Evolutionary conservation across 179 eudicot genomes (phyloP).

Genomic region (Camellia oleifera): DNA sequence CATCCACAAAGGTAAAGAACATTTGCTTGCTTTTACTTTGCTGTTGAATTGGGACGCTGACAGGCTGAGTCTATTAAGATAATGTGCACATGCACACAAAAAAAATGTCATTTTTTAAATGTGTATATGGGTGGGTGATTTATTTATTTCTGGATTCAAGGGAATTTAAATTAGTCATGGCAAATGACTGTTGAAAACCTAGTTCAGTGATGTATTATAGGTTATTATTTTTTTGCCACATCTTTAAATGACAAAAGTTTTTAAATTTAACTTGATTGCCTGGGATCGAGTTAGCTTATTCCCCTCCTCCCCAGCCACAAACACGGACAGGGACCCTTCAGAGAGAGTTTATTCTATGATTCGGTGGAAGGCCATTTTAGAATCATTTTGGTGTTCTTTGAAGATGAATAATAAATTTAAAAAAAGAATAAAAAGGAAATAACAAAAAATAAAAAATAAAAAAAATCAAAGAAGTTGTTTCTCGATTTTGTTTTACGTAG

Average conservation of each 20-base stretch:
- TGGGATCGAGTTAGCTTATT: background rate
- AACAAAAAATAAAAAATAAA: background rate
- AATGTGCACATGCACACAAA: background rate
- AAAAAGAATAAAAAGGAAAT: background rate
- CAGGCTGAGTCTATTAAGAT: background rate
- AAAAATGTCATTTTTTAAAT: background rate
- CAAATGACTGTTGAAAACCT: background rate
- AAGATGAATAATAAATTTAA: background rate
- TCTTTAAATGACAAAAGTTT: background rate
- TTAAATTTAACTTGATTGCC: background rate
- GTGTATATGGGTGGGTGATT: background rate
- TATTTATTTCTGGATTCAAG: background rate
- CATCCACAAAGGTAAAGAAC: conserved; percentile 42
- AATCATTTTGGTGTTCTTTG: background rate
- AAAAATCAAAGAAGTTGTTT: background rate
- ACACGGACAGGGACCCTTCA: background rate
- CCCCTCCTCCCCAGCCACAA: background rate
- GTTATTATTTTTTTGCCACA: background rate
- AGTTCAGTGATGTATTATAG: background rate
- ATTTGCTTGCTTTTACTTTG: background rate
- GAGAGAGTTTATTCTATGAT: background rate
- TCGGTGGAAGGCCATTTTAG: background rate
- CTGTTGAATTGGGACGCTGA: background rate
- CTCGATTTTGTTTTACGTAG: background rate
- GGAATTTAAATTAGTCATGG: background rate